These are phyloP conservation scores for Glarea lozoyensis DNA, from an alignment of 495 filamentous ascomycete species.

Conservation along the genomic window DNA sequence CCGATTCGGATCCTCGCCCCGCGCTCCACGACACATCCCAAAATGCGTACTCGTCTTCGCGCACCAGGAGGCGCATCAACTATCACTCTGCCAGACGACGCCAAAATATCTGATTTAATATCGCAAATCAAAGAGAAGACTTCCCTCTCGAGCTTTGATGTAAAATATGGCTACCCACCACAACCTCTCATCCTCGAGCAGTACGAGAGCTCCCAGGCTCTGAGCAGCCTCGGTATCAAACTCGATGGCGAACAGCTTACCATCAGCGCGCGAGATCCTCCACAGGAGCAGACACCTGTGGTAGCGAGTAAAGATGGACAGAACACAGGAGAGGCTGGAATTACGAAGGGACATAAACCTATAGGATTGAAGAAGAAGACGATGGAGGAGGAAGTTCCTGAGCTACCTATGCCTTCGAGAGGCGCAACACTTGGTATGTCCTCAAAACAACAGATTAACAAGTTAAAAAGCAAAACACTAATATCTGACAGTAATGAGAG, in stretches of 20 bases:
- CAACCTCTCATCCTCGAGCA: conserved; percentile 53
- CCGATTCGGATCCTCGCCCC: no score
- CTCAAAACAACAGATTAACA: conserved; percentile 3
- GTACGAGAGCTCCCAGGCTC: conserved; percentile 25
- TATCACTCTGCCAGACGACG: conserved; percentile 53
- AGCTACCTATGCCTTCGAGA: conserved; percentile 53
- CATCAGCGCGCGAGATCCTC: conserved; percentile 12
- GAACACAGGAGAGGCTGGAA: not conserved
- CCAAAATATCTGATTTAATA: conserved; percentile 56
- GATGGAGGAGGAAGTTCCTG: conserved; percentile 51
- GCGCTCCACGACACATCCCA: no score
- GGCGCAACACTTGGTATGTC: conserved; percentile 43
- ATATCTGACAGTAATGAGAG: conserved; percentile 61
- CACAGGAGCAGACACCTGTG: not conserved
- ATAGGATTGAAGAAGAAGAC: conserved; percentile 17
- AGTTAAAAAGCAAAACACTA: not conserved
- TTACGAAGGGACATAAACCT: conserved; percentile 3
- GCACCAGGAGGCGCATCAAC: conserved; percentile 53
- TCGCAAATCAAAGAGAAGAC: conserved; percentile 46
- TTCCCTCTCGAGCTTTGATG: conserved; percentile 45
- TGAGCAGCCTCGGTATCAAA: conserved; percentile 52
- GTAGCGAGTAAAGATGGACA: not conserved
- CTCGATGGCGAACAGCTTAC: conserved; percentile 60
- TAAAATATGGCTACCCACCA: conserved; percentile 85
- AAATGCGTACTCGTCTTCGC: conserved; percentile 55